Conservation (phyloP, 352 stramenopile species). For the Pythium sp. region DNA sequence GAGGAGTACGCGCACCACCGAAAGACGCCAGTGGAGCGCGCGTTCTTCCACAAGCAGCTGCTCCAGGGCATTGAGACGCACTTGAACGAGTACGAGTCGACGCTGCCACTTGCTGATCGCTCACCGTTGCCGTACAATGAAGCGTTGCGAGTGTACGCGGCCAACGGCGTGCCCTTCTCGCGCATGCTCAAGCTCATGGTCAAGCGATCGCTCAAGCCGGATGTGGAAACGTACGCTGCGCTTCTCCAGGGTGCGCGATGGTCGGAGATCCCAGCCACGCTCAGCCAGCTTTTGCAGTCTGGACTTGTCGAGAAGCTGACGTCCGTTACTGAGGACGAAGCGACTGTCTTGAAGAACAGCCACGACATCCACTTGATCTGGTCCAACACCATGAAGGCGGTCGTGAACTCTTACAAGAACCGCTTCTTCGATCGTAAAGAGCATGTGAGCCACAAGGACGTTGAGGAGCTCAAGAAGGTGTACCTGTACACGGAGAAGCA, state of each 20-base stretch:
- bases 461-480: slow-evolving; percentile 55
- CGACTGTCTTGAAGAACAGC: slow-evolving; percentile 21
- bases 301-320: slow-evolving; percentile 37
- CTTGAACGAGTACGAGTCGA: slow-evolving; percentile 50
- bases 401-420: slow-evolving; percentile 60
- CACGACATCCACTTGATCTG: slow-evolving; percentile 45
- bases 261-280: slow-evolving; percentile 59
- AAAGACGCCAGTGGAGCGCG: slow-evolving; percentile 50
- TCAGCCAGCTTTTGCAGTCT: slow-evolving; percentile 56
- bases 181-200: slow-evolving; percentile 64
- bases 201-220: slow-evolving; percentile 37
- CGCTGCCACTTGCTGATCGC: slow-evolving; percentile 17
- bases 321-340: slow-evolving; percentile 1
- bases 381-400: slow-evolving; percentile 57
- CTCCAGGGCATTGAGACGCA: slow-evolving; percentile 36
- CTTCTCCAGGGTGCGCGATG: slow-evolving; percentile 63
- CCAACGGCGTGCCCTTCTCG: slow-evolving; percentile 52
- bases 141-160: slow-evolving; percentile 53
- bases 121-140: slow-evolving; percentile 53
- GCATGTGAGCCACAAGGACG: slow-evolving; percentile 30
- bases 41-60: slow-evolving; percentile 42
- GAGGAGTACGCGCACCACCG: slow-evolving; percentile 60
- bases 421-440: slow-evolving; percentile 48
- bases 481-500: slow-evolving; percentile 58
- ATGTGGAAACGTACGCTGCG: slow-evolving; percentile 58